Percentiles rank a stretch among this genome's conserved stretches.
Evolutionary conservation across 306 rosid species (phyloP).

Genomic region (Lotus japonicus): DNA sequence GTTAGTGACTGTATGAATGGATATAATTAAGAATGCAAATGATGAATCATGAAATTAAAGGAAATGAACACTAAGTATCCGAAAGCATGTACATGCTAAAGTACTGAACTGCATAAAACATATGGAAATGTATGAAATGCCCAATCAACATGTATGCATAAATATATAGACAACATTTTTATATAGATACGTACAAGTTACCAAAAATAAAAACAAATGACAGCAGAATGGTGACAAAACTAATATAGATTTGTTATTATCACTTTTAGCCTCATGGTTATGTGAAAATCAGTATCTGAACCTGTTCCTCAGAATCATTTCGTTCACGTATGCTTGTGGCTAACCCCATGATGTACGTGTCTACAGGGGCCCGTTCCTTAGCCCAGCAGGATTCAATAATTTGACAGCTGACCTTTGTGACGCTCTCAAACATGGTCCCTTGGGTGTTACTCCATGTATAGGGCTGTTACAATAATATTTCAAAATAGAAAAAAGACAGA

Average conservation of each 20-base stretch:
- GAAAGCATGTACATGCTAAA: neutral
- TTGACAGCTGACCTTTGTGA: constrained; percentile 71
- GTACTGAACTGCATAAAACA: neutral
- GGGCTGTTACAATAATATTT: constrained; percentile 47
- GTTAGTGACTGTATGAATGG: neutral
- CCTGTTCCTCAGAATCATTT: constrained; percentile 90
- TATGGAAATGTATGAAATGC: constrained; percentile 5
- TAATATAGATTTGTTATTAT: neutral
- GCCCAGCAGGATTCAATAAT: constrained; percentile 94
- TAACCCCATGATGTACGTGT: constrained; percentile 93
- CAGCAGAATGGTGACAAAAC: neutral
- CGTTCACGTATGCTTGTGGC: constrained; percentile 95
- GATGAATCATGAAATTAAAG: neutral
- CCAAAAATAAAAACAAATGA: neutral
- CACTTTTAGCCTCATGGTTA: neutral
- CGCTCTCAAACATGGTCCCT: constrained; percentile 89
- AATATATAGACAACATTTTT: neutral
- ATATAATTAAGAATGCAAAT: constrained; percentile 1
- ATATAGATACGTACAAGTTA: neutral
- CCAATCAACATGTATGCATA: constrained; percentile 5
- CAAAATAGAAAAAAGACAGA: neutral
- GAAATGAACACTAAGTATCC: neutral
- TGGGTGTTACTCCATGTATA: constrained; percentile 83
- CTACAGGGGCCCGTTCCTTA: constrained; percentile 94
- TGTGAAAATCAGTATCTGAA: constrained; percentile 18